Percentiles rank a stretch among this genome's conserved stretches.
phyloP scores from a whole-genome alignment of 208 protist species.

The Trypanosoma caninum region DNA sequence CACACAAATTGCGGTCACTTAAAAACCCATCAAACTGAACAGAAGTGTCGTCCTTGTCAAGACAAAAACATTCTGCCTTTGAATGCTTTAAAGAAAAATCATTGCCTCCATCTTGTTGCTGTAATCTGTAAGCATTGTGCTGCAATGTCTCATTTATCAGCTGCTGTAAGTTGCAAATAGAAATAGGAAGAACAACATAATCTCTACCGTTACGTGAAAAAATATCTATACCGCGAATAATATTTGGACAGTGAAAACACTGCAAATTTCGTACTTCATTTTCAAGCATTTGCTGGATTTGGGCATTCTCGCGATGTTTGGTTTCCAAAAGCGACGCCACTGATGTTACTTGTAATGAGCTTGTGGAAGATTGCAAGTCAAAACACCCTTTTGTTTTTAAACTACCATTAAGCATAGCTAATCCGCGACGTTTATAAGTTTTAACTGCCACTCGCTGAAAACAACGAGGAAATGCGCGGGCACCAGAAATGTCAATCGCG shows the following conservation, averaged over 20 bases:
- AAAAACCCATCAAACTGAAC: no score
- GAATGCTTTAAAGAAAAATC: neutral
- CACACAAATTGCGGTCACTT: neutral
- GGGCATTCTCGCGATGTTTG: slow-evolving; percentile 14
- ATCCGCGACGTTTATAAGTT: slow-evolving; percentile 15
- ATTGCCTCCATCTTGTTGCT: neutral
- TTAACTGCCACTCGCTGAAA: slow-evolving; percentile 29
- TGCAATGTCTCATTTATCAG: slow-evolving; percentile 42
- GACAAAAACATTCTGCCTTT: neutral
- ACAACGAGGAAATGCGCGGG: slow-evolving; percentile 18
- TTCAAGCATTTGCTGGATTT: slow-evolving; percentile 25
- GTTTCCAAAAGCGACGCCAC: neutral
- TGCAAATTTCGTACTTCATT: slow-evolving; percentile 74
- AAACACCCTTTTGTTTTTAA: neutral
- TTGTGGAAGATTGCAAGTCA: no score
- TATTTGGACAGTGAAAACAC: slow-evolving; percentile 72
- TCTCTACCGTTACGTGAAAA: slow-evolving; percentile 75
- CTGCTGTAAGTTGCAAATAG: slow-evolving; percentile 75
- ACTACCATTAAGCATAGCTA: neutral
- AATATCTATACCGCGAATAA: slow-evolving; percentile 69
- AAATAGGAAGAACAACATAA: slow-evolving; percentile 80
- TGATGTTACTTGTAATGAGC: neutral
- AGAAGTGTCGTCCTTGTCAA: no score
- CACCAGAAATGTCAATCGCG: slow-evolving; percentile 58
- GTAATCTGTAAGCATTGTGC: slow-evolving; percentile 14